Evolutionary conservation across 2,329 filamentous ascomycete species (phyloP).

Genomic region (Ceratocystis eucalypticola): DNA sequence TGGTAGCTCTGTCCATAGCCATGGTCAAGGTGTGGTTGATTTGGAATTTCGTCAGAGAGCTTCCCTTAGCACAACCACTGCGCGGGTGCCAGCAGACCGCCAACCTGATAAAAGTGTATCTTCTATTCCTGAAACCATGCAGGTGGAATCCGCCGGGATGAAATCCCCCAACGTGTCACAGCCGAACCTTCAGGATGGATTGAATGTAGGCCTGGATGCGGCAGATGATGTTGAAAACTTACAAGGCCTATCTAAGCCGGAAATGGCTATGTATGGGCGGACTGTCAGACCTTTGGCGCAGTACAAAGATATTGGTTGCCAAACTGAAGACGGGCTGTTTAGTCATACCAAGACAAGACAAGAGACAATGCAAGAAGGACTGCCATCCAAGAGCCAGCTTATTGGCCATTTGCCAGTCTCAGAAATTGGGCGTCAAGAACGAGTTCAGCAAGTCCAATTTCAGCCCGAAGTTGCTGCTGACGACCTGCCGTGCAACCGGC

Average conservation of each 20-base stretch:
- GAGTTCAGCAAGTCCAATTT: background rate
- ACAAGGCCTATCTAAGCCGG: background rate
- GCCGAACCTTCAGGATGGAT: background rate
- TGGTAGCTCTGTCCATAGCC: background rate
- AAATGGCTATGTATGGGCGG: background rate
- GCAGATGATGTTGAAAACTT: background rate
- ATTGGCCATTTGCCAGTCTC: background rate
- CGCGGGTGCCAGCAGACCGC: background rate
- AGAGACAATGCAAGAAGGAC: background rate
- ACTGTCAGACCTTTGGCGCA: background rate
- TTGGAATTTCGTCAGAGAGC: background rate
- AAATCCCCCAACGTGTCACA: background rate
- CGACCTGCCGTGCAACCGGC: background rate
- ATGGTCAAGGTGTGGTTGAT: background rate
- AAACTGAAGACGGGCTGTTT: conserved; percentile 8
- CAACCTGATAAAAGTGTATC: background rate
- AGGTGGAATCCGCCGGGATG: background rate
- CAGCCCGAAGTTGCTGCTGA: background rate
- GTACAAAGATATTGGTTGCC: conserved; percentile 16
- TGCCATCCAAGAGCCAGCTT: background rate
- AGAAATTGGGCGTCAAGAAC: background rate
- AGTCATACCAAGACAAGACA: background rate
- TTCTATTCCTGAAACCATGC: background rate
- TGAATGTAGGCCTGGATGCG: background rate
- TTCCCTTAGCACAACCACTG: background rate